Evolutionary conservation across 129 eudicot species (phyloP), one percentile per base, ranked within the genome.

Genomic region (Scalesia atractyloides): DNA sequence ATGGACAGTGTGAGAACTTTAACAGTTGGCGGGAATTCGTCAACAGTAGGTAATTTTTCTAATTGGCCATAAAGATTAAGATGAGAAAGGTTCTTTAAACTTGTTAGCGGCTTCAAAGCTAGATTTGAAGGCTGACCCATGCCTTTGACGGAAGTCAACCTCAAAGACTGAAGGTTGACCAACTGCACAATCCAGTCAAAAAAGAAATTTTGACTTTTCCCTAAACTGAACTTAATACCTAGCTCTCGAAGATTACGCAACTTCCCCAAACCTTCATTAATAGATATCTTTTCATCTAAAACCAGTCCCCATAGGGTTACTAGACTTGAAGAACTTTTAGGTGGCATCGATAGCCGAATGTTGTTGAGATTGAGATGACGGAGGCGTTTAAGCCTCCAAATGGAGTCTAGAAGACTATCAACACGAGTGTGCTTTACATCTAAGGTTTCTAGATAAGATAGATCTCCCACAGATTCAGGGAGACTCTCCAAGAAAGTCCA

Each of bases 391-490:
- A 75, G 56, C 76, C 77, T 87, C 88, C 88, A 88, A 41, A 83
- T 81, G 72, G 88, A 88, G 65, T 73, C 68, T 3, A 90, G 90
- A 34, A 88, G 63, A 15, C 39, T 78, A 30, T 75, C 85, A 15
- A 88, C 68, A 67, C 73, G 13, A 9, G 95, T 88, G 76, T 76
- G 85, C 86, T 88, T 88, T n/a, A 88, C 72, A 67, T 88, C 95
- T 58, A 88, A 70, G 2, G 91, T 88, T 73, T 85, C 91, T 15
- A 88, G 82, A 56, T 81, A 73, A 5, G 77, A 54, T 41, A 88
- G 53, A 19, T 78, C 79, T 3, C 88, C 91, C 0, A 88, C 83
- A 0, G 95, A 85, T 79, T 59, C 26, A n/a, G 91, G 95, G 49
- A 85, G 81, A 57, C 34, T 61, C 48, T 85, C 88, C 65, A 85